These are phyloP conservation scores for Lithohypha guttulata DNA, from an alignment of 2,329 filamentous ascomycete genomes.

Conservation along the genomic window DNA sequence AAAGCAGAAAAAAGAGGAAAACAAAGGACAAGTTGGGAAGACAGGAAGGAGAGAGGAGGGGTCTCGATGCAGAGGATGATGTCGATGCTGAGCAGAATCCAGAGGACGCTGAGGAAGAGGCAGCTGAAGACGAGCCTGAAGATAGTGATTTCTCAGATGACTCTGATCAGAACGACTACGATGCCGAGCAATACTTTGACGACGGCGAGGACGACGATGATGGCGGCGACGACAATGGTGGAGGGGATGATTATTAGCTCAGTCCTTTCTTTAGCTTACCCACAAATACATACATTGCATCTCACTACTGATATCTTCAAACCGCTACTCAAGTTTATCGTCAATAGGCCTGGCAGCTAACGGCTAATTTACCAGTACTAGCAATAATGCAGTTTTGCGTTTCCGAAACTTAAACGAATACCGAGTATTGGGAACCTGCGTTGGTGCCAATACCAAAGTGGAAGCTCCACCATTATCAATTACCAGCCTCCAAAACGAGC, in stretches of 20 bases:
- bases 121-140: not conserved
- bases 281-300: too few relatives aligned
- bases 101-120: not conserved
- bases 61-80: slow-evolving; percentile 8
- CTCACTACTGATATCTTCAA: too few relatives aligned
- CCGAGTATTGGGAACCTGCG: too few relatives aligned
- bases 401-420: too few relatives aligned
- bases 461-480: too few relatives aligned
- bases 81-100: not conserved
- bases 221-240: not conserved
- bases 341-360: too few relatives aligned
- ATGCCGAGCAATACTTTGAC: not conserved
- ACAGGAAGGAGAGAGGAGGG: not conserved
- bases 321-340: too few relatives aligned
- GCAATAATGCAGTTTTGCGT: too few relatives aligned
- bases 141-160: not conserved
- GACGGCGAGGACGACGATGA: not conserved
- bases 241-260: not conserved
- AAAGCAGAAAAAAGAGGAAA: not conserved
- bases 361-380: too few relatives aligned
- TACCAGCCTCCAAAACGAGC: too few relatives aligned
- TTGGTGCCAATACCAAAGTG: too few relatives aligned
- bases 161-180: not conserved
- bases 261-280: too few relatives aligned
- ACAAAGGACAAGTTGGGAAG: not conserved